These are phyloP conservation scores for Fusarium piperis DNA, from an alignment of 2,329 filamentous ascomycete genomes.

Conservation along the genomic window DNA sequence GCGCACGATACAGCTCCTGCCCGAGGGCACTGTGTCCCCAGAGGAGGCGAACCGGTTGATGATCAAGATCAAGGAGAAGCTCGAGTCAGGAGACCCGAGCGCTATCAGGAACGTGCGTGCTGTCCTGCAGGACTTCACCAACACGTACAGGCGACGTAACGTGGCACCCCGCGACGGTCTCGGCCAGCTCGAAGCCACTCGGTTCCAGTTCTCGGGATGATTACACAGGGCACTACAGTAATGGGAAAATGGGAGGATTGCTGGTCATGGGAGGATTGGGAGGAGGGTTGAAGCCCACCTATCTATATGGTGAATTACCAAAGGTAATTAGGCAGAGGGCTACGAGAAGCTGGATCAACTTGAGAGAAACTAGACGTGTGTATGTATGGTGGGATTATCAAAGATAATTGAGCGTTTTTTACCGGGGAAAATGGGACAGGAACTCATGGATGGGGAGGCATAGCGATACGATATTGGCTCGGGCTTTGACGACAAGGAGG, in stretches of 20 bases:
- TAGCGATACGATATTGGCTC: background rate
- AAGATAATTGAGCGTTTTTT: slow-evolving; percentile 38
- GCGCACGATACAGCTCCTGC: slow-evolving; percentile 83
- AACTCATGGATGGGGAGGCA: slow-evolving; percentile 11
- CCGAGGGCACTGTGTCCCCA: slow-evolving; percentile 80
- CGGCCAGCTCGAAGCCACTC: slow-evolving; percentile 84
- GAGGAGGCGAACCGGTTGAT: slow-evolving; percentile 85
- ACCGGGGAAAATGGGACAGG: slow-evolving; percentile 21
- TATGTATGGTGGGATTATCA: slow-evolving; percentile 35
- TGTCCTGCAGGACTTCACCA: slow-evolving; percentile 95
- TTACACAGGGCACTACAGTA: background rate
- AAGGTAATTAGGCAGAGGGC: slow-evolving; percentile 3
- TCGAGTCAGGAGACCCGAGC: slow-evolving; percentile 70
- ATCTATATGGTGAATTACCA: slow-evolving; percentile 8
- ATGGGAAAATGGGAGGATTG: background rate
- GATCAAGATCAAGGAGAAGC: slow-evolving; percentile 80
- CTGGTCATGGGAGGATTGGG: background rate
- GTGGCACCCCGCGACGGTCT: slow-evolving; percentile 94
- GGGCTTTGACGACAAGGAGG: slow-evolving; percentile 16
- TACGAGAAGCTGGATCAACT: slow-evolving; percentile 19
- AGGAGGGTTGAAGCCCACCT: background rate
- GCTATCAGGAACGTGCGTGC: slow-evolving; percentile 80
- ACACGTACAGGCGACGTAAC: slow-evolving; percentile 90
- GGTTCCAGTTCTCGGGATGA: slow-evolving; percentile 79
- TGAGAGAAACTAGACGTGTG: slow-evolving; percentile 16